A percentile compares a stretch with the other conserved stretches of the same genome.
Conservation (phyloP, 306 rosid species). For the Albizia julibrissin region DNA sequence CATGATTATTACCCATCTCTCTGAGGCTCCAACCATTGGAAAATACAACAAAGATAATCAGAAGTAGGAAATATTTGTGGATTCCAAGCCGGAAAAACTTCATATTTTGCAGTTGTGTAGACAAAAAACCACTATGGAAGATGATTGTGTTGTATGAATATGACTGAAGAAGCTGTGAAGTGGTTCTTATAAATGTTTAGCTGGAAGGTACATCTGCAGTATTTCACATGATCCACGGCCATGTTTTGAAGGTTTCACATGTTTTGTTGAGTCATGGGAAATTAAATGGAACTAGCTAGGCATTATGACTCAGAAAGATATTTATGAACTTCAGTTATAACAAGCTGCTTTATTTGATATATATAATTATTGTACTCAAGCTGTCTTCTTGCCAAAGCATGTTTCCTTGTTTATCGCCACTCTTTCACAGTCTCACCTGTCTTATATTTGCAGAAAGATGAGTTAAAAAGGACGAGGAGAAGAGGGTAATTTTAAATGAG, state of each 20-base stretch:
- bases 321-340: conserved; percentile 16
- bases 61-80: conserved; percentile 36
- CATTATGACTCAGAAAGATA: background rate
- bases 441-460: background rate
- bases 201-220: conserved; percentile 43
- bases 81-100: conserved; percentile 29
- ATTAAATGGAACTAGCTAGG: background rate
- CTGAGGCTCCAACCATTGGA: conserved; percentile 34
- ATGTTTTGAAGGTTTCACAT: conserved; percentile 58
- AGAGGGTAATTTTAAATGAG: background rate
- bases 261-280: conserved; percentile 46
- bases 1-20: conserved; percentile 33
- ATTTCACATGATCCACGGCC: conserved; percentile 82
- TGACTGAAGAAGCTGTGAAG: conserved; percentile 7
- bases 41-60: conserved; percentile 43
- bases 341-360: background rate
- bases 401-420: background rate
- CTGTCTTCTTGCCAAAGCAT: background rate
- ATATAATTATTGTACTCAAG: background rate
- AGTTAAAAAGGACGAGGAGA: background rate
- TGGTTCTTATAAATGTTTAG: conserved; percentile 53
- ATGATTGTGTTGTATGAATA: background rate
- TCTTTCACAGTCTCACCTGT: background rate
- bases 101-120: conserved; percentile 36
- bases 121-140: background rate